phyloP scores from a whole-genome alignment of 495 filamentous ascomycete genomes.

The Cladorrhinum samala region DNA sequence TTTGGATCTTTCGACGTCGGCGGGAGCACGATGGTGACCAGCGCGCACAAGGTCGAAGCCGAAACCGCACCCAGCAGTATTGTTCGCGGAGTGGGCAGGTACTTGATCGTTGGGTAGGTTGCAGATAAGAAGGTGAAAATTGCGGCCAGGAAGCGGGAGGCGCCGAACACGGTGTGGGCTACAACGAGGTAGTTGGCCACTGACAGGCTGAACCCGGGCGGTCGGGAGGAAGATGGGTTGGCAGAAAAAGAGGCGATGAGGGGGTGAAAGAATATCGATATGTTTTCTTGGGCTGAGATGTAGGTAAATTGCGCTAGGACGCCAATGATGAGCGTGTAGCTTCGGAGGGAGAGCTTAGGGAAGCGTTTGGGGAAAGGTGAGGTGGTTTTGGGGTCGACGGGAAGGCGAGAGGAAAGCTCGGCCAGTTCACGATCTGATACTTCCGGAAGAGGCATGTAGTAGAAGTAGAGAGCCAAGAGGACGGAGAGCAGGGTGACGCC shows the following conservation, averaged over 20 bases:
- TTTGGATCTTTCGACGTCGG: constrained; percentile 41
- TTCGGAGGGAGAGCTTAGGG: constrained; percentile 33
- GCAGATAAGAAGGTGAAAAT: constrained; percentile 47
- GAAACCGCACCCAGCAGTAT: constrained; percentile 43
- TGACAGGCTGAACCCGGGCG: constrained; percentile 47
- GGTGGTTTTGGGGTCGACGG: constrained; percentile 35
- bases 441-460: constrained; percentile 52
- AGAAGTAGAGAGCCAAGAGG: constrained; percentile 53
- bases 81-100: constrained; percentile 44
- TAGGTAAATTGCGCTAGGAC: constrained; percentile 70
- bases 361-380: no score
- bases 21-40: constrained; percentile 43
- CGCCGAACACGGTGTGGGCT: constrained; percentile 41
- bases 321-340: constrained; percentile 51
- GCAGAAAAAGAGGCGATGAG: constrained; percentile 32
- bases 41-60: constrained; percentile 39
- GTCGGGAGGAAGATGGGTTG: constrained; percentile 22
- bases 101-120: constrained; percentile 30
- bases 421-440: constrained; percentile 47
- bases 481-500: constrained; percentile 68
- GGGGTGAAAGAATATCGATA: constrained; percentile 58
- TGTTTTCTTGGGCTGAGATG: constrained; percentile 63
- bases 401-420: constrained; percentile 34
- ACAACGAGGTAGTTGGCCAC: constrained; percentile 46
- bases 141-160: constrained; percentile 43